A percentile compares a stretch with the other conserved stretches of the same genome.
Conservation (phyloP, 129 eudicot genomes). For the Kitagawia praeruptora region DNA sequence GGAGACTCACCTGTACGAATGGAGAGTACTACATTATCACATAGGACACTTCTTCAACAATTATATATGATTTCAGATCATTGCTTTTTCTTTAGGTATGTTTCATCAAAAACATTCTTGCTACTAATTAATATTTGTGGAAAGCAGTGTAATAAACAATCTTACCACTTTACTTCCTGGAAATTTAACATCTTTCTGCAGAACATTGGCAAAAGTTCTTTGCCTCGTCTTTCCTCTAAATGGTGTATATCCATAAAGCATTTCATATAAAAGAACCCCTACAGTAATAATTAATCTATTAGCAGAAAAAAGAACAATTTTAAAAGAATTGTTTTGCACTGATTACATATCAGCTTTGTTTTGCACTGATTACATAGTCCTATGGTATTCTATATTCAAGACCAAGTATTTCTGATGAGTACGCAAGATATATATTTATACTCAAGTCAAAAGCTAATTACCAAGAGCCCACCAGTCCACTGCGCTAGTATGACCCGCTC, state of each 20-base stretch:
- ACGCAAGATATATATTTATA: background rate
- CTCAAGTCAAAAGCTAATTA: slow-evolving; percentile 17
- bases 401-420: background rate
- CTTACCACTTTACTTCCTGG: slow-evolving; percentile 70
- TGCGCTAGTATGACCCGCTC: slow-evolving; percentile 94
- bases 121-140: background rate
- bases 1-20: slow-evolving; percentile 67
- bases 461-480: slow-evolving; percentile 99
- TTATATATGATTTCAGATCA: background rate
- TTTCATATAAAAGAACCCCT: slow-evolving; percentile 89
- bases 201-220: slow-evolving; percentile 85
- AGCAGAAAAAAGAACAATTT: background rate
- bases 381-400: background rate
- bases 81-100: background rate
- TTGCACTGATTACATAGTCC: background rate
- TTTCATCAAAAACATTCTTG: background rate
- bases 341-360: background rate
- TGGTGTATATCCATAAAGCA: slow-evolving; percentile 94
- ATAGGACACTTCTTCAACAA: background rate
- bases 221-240: slow-evolving; percentile 99
- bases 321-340: background rate
- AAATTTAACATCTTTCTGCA: slow-evolving; percentile 82
- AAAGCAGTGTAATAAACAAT: background rate
- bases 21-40: background rate
- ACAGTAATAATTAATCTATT: slow-evolving; percentile 8